phyloP scores from a whole-genome alignment of 345 rosid genomes.

The Rhodomyrtus tomentosa region DNA sequence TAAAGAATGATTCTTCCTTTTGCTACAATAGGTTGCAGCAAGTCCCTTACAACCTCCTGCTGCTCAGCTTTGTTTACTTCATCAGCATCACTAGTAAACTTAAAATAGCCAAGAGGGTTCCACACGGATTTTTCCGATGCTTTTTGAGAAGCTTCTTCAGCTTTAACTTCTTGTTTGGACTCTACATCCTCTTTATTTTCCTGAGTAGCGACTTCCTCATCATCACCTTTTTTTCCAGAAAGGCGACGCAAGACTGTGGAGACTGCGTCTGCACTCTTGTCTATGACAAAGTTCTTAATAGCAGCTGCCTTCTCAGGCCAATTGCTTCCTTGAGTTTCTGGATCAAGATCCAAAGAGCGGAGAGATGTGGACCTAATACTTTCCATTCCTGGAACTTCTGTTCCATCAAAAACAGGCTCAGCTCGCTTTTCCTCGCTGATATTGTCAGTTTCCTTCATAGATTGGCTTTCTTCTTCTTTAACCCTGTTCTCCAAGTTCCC shows the following conservation, averaged over 20 bases:
- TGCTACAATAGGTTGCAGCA: slow-evolving; percentile 26
- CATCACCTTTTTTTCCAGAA: slow-evolving; percentile 32
- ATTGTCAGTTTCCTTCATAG: slow-evolving; percentile 13
- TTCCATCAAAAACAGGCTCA: slow-evolving; percentile 41
- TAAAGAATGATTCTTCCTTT: slow-evolving; percentile 68
- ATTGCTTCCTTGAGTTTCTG: slow-evolving; percentile 25
- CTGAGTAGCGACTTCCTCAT: slow-evolving; percentile 8
- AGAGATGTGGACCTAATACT: slow-evolving; percentile 15
- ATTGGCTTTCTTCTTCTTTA: slow-evolving; percentile 3
- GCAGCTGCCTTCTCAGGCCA: slow-evolving; percentile 70
- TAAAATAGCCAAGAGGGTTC: slow-evolving; percentile 60
- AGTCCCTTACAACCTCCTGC: slow-evolving; percentile 12
- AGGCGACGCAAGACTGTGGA: slow-evolving; percentile 39
- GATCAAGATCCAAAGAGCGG: slow-evolving; percentile 16
- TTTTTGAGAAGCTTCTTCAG: slow-evolving; percentile 19
- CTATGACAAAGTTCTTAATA: slow-evolving; percentile 54
- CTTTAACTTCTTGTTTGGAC: slow-evolving; percentile 18
- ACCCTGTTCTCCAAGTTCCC: neutral
- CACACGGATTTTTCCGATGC: slow-evolving; percentile 32
- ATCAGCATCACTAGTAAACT: slow-evolving; percentile 32
- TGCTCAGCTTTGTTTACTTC: slow-evolving; percentile 16
- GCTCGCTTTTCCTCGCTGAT: slow-evolving; percentile 15
- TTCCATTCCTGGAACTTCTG: slow-evolving; percentile 37
- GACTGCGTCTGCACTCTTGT: slow-evolving; percentile 57
- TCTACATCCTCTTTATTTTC: slow-evolving; percentile 15